Evolutionary conservation across 2,329 filamentous ascomycete genomes (phyloP).

Genomic region (Clonostachys chloroleuca): DNA sequence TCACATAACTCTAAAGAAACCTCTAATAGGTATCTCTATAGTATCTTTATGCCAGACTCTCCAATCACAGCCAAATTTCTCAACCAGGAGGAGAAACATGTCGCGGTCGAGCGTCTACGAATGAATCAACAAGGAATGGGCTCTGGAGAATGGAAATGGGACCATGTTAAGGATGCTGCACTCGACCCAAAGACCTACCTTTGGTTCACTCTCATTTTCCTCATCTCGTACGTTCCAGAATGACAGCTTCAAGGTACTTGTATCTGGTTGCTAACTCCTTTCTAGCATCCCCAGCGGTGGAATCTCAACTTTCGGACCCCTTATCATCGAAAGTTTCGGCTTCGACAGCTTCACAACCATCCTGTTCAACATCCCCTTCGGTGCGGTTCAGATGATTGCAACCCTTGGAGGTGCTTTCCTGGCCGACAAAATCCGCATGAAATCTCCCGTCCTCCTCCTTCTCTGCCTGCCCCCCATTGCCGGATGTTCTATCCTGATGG

Average conservation of each 20-base stretch:
- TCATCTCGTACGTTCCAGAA: slow-evolving; percentile 38
- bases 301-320: slow-evolving; percentile 52
- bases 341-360: slow-evolving; percentile 52
- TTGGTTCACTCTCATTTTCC: slow-evolving; percentile 38
- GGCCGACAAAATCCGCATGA: slow-evolving; percentile 48
- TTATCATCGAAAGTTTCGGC: slow-evolving; percentile 55
- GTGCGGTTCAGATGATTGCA: slow-evolving; percentile 53
- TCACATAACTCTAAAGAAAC: slow-evolving; percentile 17
- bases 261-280: neutral
- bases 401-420: slow-evolving; percentile 54
- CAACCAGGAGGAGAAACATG: slow-evolving; percentile 46
- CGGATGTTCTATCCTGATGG: slow-evolving; percentile 49
- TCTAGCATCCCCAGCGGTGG: slow-evolving; percentile 46
- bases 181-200: slow-evolving; percentile 35
- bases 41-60: slow-evolving; percentile 56
- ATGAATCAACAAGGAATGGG: slow-evolving; percentile 42
- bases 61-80: slow-evolving; percentile 57
- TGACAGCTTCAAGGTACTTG: neutral
- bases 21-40: neutral
- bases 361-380: slow-evolving; percentile 58
- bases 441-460: slow-evolving; percentile 47
- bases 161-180: slow-evolving; percentile 30
- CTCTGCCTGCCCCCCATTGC: slow-evolving; percentile 53
- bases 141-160: slow-evolving; percentile 31
- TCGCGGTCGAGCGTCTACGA: slow-evolving; percentile 52